These are phyloP conservation scores for Falciphora oryzae DNA, from an alignment of 2,329 filamentous ascomycete species.

Conservation along the genomic window DNA sequence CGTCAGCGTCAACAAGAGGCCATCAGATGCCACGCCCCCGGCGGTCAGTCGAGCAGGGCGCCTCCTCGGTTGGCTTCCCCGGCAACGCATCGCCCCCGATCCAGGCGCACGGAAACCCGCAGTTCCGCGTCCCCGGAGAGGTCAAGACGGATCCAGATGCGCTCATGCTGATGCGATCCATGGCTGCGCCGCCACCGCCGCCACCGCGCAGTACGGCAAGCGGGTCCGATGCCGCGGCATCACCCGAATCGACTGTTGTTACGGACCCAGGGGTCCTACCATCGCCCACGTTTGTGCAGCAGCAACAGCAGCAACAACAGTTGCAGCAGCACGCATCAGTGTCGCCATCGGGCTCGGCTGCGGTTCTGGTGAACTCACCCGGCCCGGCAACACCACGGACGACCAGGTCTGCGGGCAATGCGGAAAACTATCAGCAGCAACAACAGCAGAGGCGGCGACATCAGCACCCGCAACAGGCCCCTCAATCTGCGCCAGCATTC, in stretches of 20 bases:
- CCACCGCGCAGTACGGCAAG: constrained; percentile 30
- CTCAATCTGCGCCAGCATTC: constrained; percentile 12
- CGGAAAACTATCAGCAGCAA: not conserved
- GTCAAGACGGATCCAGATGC: constrained; percentile 34
- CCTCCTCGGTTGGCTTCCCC: constrained; percentile 16
- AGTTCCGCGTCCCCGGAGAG: constrained; percentile 23
- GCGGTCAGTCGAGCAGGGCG: constrained; percentile 16
- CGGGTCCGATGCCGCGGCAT: constrained; percentile 25
- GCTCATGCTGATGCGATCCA: constrained; percentile 17
- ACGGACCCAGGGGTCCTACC: constrained; percentile 14
- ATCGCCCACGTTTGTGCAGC: constrained; percentile 24
- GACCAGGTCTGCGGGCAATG: not conserved
- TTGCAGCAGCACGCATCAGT: constrained; percentile 22
- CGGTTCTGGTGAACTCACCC: constrained; percentile 25
- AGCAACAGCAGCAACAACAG: constrained; percentile 29
- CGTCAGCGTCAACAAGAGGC: constrained; percentile 8
- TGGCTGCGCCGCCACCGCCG: not conserved
- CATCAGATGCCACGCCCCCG: constrained; percentile 16
- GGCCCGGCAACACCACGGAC: not conserved
- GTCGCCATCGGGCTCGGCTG: constrained; percentile 15
- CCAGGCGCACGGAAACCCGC: constrained; percentile 24
- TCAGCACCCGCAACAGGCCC: constrained; percentile 23
- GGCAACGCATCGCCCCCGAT: constrained; percentile 36
- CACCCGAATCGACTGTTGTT: constrained; percentile 17
- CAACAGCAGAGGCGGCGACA: constrained; percentile 26